Conservation (phyloP, 805 yeast genomes). For the Candida stauntonica region DNA sequence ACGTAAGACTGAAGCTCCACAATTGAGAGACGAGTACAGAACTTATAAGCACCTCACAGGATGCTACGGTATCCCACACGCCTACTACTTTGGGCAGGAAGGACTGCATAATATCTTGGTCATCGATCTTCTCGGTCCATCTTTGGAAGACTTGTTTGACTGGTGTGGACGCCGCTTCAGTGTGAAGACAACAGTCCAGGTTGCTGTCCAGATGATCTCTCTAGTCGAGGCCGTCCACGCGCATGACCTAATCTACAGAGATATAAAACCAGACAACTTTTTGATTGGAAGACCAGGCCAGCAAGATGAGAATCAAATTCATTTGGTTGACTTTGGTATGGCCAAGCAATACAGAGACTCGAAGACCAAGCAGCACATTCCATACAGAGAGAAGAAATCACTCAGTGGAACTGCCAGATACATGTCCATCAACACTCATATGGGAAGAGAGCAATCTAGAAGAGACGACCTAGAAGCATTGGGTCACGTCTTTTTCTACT, state of each 20-base stretch:
- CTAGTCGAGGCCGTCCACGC: conserved; percentile 71
- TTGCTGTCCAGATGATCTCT: conserved; percentile 74
- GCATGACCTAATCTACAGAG: conserved; percentile 73
- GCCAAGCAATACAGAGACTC: conserved; percentile 83
- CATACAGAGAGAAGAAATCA: conserved; percentile 76
- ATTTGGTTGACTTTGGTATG: conserved; percentile 82
- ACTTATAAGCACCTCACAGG: conserved; percentile 70
- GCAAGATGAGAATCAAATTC: conserved; percentile 62
- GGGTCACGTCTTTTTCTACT: conserved; percentile 80
- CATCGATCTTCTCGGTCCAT: conserved; percentile 75
- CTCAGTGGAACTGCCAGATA: conserved; percentile 83
- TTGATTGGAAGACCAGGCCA: conserved; percentile 60
- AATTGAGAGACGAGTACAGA: conserved; percentile 73
- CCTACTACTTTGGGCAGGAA: conserved; percentile 81
- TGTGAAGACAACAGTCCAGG: conserved; percentile 66
- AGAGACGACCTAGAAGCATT: conserved; percentile 78
- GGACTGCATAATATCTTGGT: conserved; percentile 76
- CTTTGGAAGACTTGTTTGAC: conserved; percentile 77
- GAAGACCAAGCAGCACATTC: conserved; percentile 73
- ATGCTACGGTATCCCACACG: conserved; percentile 73
- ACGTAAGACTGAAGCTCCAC: conserved; percentile 79
- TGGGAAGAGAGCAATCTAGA: conserved; percentile 80
- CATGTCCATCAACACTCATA: conserved; percentile 85
- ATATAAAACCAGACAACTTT: conserved; percentile 81
- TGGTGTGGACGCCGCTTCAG: conserved; percentile 81